A percentile compares a stretch with the other conserved stretches of the same genome.
Conservation (phyloP, 345 rosid genomes). For the Gossypioides kirkii region DNA sequence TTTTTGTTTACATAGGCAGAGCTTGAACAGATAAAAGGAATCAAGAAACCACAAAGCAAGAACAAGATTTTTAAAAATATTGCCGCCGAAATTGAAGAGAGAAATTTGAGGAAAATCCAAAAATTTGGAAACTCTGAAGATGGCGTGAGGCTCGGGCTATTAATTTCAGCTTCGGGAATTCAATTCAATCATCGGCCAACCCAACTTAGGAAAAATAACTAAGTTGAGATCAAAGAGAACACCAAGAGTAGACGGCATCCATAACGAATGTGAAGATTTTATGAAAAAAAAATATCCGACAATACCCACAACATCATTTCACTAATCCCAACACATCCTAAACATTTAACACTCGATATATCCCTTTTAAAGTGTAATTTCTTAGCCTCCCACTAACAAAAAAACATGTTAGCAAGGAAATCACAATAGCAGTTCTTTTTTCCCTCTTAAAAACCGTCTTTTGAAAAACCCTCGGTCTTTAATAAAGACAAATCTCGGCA, state of each 20-base stretch:
- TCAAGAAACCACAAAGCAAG: background rate
- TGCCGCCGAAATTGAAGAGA: too few relatives aligned
- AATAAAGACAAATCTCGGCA: slow-evolving; percentile 15
- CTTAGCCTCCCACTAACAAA: background rate
- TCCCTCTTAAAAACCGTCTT: background rate
- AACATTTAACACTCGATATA: background rate
- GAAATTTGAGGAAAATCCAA: background rate
- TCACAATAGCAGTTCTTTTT: background rate
- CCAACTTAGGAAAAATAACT: too few relatives aligned
- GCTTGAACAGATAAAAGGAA: background rate
- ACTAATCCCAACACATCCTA: slow-evolving; percentile 12
- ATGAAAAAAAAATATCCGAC: too few relatives aligned
- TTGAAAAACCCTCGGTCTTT: slow-evolving; percentile 3
- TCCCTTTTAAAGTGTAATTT: background rate
- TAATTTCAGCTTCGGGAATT: too few relatives aligned
- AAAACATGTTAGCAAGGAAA: background rate
- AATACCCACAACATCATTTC: background rate
- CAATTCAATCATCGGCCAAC: too few relatives aligned
- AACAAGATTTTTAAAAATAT: too few relatives aligned
- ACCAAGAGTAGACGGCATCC: too few relatives aligned
- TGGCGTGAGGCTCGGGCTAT: too few relatives aligned
- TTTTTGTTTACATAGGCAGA: background rate
- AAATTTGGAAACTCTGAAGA: too few relatives aligned
- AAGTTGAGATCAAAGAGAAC: too few relatives aligned
- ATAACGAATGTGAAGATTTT: too few relatives aligned